A percentile compares a stretch with the other conserved stretches of the same genome.
phyloP scores from a whole-genome alignment of 1,139 yeast genomes.

The Geotrichum australiense region DNA sequence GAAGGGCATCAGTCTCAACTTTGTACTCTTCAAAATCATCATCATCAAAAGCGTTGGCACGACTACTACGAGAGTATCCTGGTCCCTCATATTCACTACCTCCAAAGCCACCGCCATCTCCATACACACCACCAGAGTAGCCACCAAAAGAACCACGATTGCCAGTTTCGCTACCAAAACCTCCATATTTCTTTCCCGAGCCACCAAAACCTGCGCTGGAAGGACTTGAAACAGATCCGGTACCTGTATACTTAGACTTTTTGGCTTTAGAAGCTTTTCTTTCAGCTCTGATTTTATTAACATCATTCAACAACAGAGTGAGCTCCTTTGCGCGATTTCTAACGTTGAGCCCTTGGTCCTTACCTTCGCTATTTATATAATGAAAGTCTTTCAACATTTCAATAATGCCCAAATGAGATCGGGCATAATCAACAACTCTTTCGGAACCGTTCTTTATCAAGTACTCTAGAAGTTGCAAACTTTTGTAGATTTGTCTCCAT shows the following conservation, averaged over 20 bases:
- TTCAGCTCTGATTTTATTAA: conserved; percentile 67
- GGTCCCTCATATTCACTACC: conserved; percentile 34
- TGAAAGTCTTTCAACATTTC: conserved; percentile 91
- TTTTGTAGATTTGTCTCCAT: conserved; percentile 97
- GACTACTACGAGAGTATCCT: conserved; percentile 27
- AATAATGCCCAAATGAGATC: conserved; percentile 73
- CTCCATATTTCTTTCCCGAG: conserved; percentile 36
- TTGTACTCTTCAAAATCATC: conserved; percentile 67
- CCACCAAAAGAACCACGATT: conserved; percentile 36
- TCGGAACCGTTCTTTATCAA: conserved; percentile 89
- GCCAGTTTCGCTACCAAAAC: conserved; percentile 33
- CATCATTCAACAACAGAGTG: conserved; percentile 66
- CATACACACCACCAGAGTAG: conserved; percentile 52
- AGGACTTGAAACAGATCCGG: conserved; percentile 26
- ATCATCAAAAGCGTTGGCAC: conserved; percentile 13
- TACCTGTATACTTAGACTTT: conserved; percentile 49
- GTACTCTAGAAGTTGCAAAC: conserved; percentile 85
- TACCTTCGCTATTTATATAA: conserved; percentile 86
- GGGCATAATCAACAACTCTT: conserved; percentile 88
- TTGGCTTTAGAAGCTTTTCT: conserved; percentile 82
- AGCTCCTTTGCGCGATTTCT: conserved; percentile 83
- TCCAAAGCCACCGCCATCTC: conserved; percentile 73
- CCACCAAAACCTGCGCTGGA: conserved; percentile 35
- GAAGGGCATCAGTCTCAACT: conserved; percentile 24
- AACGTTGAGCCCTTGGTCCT: conserved; percentile 95